Conservation (phyloP, 176 grass and related monocot species). For the Olyra latifolia region DNA sequence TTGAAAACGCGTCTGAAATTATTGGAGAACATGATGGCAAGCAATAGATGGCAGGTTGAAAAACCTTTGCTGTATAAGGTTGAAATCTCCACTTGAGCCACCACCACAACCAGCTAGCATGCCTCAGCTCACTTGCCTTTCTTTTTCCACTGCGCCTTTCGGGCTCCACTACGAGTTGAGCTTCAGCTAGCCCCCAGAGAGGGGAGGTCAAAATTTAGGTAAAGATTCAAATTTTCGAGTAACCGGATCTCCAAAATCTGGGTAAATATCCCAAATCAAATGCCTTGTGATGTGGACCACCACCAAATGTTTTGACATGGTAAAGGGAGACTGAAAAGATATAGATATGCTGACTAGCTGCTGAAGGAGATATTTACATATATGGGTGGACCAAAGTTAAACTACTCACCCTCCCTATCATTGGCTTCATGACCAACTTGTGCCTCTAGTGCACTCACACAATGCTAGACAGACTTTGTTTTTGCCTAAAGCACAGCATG, state of each 20-base stretch:
- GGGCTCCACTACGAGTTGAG: constrained; percentile 32
- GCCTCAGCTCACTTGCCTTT: constrained; percentile 36
- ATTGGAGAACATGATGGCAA: constrained; percentile 40
- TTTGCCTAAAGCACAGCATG: constrained; percentile 6
- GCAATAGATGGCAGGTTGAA: constrained; percentile 51
- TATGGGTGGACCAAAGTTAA: constrained; percentile 19
- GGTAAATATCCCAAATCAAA: constrained; percentile 39
- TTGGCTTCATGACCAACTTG: constrained; percentile 20
- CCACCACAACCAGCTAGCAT: constrained; percentile 44
- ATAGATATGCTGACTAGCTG: constrained; percentile 29
- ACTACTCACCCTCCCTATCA: constrained; percentile 15
- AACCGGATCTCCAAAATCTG: not conserved
- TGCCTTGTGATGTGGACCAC: constrained; percentile 47
- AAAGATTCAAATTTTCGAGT: constrained; percentile 26
- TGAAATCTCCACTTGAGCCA: constrained; percentile 48
- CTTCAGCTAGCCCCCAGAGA: not conserved
- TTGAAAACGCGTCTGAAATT: constrained; percentile 38
- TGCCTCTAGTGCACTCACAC: constrained; percentile 25
- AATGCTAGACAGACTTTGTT: constrained; percentile 5
- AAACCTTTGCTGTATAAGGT: constrained; percentile 17
- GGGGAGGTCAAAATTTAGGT: constrained; percentile 39
- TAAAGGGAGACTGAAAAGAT: constrained; percentile 38
- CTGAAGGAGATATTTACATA: constrained; percentile 33
- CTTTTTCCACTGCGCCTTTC: constrained; percentile 20
- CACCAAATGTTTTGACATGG: constrained; percentile 36